Evolutionary conservation across 331 rosid genomes (phyloP).

Genomic region (Dryas integrifolia): DNA sequence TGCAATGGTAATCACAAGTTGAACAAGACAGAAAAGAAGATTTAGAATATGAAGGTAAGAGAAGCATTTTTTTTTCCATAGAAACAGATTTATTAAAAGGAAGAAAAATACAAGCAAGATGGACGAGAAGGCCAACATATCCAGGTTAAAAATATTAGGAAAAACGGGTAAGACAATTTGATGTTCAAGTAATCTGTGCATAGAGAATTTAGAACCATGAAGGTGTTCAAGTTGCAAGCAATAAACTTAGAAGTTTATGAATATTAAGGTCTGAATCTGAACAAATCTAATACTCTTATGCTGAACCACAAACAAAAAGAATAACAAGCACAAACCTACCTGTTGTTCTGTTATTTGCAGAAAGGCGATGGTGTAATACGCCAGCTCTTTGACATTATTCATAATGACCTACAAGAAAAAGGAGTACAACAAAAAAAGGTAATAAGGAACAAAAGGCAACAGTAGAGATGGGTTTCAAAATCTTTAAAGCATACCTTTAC

Average conservation of each 20-base stretch:
- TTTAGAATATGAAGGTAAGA: too few relatives aligned
- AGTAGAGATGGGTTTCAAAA: conserved; percentile 18
- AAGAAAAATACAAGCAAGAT: not conserved
- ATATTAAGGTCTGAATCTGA: conserved; percentile 10
- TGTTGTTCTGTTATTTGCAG: conserved; percentile 92
- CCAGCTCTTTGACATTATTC: conserved; percentile 77
- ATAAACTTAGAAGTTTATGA: not conserved
- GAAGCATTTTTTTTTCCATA: not conserved
- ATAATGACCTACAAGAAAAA: conserved; percentile 44
- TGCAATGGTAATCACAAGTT: too few relatives aligned
- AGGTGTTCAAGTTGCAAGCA: not conserved
- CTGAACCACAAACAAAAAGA: not conserved
- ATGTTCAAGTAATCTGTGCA: not conserved
- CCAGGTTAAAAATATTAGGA: not conserved
- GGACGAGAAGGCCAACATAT: not conserved
- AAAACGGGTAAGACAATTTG: not conserved
- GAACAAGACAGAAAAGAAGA: too few relatives aligned
- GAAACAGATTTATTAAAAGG: not conserved
- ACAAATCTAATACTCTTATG: conserved; percentile 19
- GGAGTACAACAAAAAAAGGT: conserved; percentile 1
- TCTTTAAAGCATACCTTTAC: conserved; percentile 54
- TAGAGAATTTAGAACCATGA: not conserved
- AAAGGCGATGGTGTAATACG: conserved; percentile 76
- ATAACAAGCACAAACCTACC: conserved; percentile 44
- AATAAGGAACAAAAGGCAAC: conserved; percentile 14